Percentiles rank a stretch among this genome's conserved stretches.
Conservation (phyloP, 768 basidiomycete genomes). For the Suillus subluteus region DNA sequence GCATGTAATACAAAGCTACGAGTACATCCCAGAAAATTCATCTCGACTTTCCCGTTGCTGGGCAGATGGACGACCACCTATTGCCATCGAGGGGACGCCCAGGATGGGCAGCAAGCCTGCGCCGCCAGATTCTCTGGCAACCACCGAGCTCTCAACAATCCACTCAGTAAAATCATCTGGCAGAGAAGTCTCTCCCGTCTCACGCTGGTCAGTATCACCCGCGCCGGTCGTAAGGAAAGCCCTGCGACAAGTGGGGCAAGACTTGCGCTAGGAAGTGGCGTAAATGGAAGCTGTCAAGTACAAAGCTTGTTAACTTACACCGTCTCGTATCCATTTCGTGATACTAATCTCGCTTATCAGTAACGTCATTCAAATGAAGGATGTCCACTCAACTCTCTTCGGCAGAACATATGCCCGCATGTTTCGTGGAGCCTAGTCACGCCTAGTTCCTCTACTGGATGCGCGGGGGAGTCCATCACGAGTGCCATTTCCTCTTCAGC, state of each 20-base stretch:
- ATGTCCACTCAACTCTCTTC: conserved; percentile 65
- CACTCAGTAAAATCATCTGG: conserved; percentile 21
- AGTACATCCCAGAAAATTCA: conserved; percentile 62
- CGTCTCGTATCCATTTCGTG: conserved; percentile 61
- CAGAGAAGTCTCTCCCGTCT: conserved; percentile 5
- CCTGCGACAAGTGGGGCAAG: conserved; percentile 69
- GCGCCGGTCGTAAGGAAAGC: conserved; percentile 37
- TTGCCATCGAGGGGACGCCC: conserved; percentile 18
- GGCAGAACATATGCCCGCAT: conserved; percentile 78
- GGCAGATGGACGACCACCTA: conserved; percentile 6
- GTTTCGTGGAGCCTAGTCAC: conserved; percentile 61
- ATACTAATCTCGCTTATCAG: conserved; percentile 49
- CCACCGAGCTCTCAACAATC: conserved; percentile 24
- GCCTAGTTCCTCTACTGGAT: conserved; percentile 69
- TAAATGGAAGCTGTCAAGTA: neutral
- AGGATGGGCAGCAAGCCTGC: conserved; percentile 24
- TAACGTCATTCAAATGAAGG: conserved; percentile 14
- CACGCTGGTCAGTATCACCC: conserved; percentile 18
- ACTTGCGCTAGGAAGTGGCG: conserved; percentile 47
- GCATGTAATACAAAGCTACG: conserved; percentile 33
- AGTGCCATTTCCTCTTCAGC: conserved; percentile 75
- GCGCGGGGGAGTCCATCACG: conserved; percentile 81
- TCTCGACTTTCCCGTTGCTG: conserved; percentile 27
- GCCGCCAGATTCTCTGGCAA: conserved; percentile 18
- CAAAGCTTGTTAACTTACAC: conserved; percentile 42